Percentiles rank a stretch among this genome's conserved stretches.
These are phyloP conservation scores for Zymoseptoria crescenta DNA, from an alignment of 2,329 filamentous ascomycete species.

Conservation along the genomic window DNA sequence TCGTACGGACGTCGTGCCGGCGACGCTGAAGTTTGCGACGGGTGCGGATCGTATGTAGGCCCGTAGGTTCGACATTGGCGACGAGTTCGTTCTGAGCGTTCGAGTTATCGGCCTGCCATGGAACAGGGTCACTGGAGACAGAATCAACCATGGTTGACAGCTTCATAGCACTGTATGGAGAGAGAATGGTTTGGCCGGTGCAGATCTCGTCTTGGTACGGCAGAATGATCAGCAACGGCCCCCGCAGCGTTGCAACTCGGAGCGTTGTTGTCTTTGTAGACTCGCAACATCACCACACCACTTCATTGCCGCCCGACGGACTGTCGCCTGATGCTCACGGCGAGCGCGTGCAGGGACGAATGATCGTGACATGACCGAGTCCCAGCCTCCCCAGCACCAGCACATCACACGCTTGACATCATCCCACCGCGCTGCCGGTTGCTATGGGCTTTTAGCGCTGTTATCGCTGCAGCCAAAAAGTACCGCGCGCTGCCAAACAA, in stretches of 20 bases:
- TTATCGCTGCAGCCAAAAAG: not conserved
- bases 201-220: not conserved
- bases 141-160: not conserved
- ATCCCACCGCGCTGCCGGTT: not conserved
- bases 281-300: not conserved
- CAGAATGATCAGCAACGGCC: not conserved
- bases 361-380: not conserved
- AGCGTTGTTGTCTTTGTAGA: not conserved
- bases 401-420: not conserved
- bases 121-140: not conserved
- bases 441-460: not conserved
- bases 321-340: not conserved
- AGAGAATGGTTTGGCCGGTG: not conserved
- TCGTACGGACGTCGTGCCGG: constrained; percentile 22
- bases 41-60: constrained; percentile 19
- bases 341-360: not conserved
- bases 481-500: not conserved
- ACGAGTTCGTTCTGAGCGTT: not conserved
- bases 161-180: not conserved
- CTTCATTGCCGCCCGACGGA: not conserved
- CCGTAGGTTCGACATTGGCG: not conserved
- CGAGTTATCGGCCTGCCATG: not conserved
- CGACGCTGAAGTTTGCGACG: constrained; percentile 14
- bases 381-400: not conserved
- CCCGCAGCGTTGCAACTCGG: not conserved